These are phyloP conservation scores for Hyaloperonospora arabidopsidis DNA, from an alignment of 352 stramenopile species.

Conservation along the genomic window DNA sequence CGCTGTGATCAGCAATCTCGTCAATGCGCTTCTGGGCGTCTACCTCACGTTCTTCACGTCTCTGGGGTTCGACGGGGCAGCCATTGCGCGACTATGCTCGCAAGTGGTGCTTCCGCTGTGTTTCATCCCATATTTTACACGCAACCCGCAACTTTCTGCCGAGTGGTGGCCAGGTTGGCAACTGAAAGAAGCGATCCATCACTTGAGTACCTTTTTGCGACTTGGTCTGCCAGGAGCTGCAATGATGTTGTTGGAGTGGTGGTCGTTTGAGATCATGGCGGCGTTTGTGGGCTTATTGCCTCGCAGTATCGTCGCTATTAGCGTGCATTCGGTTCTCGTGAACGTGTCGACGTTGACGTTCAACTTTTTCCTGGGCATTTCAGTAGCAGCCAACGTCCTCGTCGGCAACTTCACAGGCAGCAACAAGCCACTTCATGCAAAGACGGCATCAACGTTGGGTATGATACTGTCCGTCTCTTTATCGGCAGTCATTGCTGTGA, in stretches of 20 bases:
- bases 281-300: constrained; percentile 52
- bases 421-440: constrained; percentile 77
- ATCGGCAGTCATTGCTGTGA: constrained; percentile 30
- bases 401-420: constrained; percentile 74
- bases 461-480: constrained; percentile 48
- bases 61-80: constrained; percentile 68
- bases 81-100: constrained; percentile 59
- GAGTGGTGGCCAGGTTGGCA: constrained; percentile 71
- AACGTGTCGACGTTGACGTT: constrained; percentile 60
- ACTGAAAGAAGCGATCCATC: constrained; percentile 31
- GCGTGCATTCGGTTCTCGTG: constrained; percentile 63
- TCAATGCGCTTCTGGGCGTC: constrained; percentile 51
- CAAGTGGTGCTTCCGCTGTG: constrained; percentile 42
- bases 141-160: constrained; percentile 32
- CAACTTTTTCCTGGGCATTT: constrained; percentile 77
- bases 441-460: constrained; percentile 62
- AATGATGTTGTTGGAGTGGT: constrained; percentile 76
- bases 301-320: constrained; percentile 57
- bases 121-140: constrained; percentile 64
- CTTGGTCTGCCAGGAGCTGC: constrained; percentile 57
- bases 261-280: constrained; percentile 76
- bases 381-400: constrained; percentile 70
- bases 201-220: constrained; percentile 56
- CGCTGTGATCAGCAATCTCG: constrained; percentile 59
- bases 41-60: constrained; percentile 75